Conservation (phyloP, 306 rosid genomes). For the Rosa chinensis region DNA sequence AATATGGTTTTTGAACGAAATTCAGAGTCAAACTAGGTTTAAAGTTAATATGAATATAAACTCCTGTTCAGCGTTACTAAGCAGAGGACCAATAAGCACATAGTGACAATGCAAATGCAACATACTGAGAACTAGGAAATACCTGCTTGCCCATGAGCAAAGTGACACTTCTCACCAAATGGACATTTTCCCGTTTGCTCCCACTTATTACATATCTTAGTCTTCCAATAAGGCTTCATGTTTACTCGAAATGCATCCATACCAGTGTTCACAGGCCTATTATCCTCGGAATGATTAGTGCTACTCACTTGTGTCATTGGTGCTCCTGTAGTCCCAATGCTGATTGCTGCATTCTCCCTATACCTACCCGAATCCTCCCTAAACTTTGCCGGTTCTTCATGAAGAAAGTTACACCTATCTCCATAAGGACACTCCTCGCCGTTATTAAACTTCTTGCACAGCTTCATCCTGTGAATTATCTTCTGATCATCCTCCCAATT, state of each 20-base stretch:
- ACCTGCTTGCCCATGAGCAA: conserved; percentile 96
- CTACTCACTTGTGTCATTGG: conserved; percentile 42
- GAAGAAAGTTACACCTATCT: conserved; percentile 85
- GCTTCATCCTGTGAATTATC: conserved; percentile 86
- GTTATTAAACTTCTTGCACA: conserved; percentile 84
- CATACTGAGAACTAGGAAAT: conserved; percentile 17
- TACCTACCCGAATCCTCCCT: conserved; percentile 64
- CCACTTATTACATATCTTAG: conserved; percentile 77
- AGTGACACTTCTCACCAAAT: conserved; percentile 78
- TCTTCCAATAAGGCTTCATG: conserved; percentile 69
- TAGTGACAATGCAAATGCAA: conserved; percentile 7
- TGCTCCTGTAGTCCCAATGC: conserved; percentile 64
- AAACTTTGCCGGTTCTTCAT: conserved; percentile 79
- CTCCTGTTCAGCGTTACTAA: background rate
- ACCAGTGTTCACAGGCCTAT: conserved; percentile 33
- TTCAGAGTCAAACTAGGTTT: background rate
- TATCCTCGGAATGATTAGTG: conserved; percentile 41
- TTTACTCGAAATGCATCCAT: conserved; percentile 35
- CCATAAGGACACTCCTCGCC: conserved; percentile 97
- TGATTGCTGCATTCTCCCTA: conserved; percentile 76
- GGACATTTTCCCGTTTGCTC: conserved; percentile 73
- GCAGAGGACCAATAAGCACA: background rate
- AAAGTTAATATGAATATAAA: background rate
- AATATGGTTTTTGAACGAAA: background rate
- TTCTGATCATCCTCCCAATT: conserved; percentile 86